Conservation (phyloP, 225 moss, liverwort and hornwort genomes). For the Pleurozium schreberi region DNA sequence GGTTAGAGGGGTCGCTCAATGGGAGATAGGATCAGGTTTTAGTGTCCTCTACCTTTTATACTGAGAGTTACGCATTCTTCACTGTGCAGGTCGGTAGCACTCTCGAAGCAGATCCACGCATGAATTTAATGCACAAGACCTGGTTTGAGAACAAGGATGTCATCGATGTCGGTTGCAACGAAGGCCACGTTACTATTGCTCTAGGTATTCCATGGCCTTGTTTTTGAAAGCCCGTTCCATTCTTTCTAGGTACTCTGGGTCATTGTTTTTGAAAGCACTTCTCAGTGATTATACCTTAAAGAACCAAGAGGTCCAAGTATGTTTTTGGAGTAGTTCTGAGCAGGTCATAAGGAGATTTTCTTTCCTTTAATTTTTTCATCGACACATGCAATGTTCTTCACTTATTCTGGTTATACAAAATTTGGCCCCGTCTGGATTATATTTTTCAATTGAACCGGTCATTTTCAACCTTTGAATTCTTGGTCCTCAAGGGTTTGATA, state of each 20-base stretch:
- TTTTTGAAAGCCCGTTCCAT: not conserved
- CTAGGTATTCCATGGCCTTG: conserved; percentile 32
- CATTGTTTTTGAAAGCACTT: not conserved
- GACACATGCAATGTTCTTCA: not conserved
- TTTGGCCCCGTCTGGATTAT: not conserved
- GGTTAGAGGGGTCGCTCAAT: not conserved
- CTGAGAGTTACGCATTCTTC: not conserved
- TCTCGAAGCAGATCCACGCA: conserved; percentile 66
- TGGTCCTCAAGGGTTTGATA: not conserved
- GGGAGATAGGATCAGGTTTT: not conserved
- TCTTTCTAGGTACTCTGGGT: not conserved
- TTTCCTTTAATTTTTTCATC: not conserved
- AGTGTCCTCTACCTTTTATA: not conserved
- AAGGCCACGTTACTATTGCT: conserved; percentile 68
- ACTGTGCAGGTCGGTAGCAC: conserved; percentile 46
- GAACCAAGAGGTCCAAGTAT: not conserved
- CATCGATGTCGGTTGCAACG: conserved; percentile 88
- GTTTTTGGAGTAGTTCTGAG: not conserved
- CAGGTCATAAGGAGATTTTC: not conserved
- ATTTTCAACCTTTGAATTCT: not conserved
- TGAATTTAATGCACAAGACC: conserved; percentile 41
- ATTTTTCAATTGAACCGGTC: not conserved
- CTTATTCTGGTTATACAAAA: not conserved
- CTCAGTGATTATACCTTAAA: not conserved
- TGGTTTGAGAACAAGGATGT: conserved; percentile 91